These are phyloP conservation scores for Blastocystis sp. DNA, from an alignment of 352 stramenopile genomes.

Conservation along the genomic window DNA sequence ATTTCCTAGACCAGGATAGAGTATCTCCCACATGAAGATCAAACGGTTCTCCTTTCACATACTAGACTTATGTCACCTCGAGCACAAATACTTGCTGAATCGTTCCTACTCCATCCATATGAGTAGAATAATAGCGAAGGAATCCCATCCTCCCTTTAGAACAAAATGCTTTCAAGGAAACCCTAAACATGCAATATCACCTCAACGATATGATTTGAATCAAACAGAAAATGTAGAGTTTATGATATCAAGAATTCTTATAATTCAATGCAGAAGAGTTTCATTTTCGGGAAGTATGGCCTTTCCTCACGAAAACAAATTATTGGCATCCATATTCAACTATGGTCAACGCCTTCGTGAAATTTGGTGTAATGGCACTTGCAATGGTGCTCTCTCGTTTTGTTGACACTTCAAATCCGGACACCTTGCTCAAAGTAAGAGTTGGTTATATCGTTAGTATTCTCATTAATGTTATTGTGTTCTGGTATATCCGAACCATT, in stretches of 20 bases:
- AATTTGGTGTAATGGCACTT: constrained; percentile 4
- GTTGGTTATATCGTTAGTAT: constrained; percentile 42
- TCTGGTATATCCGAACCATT: constrained; percentile 36
- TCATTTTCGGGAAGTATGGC: neutral
- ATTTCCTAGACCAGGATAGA: neutral
- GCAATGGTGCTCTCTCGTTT: constrained; percentile 53
- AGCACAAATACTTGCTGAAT: constrained; percentile 3
- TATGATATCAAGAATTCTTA: too few relatives aligned
- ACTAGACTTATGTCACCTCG: neutral
- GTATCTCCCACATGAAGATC: neutral
- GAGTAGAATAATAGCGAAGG: neutral
- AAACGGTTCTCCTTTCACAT: neutral
- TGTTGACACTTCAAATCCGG: constrained; percentile 55
- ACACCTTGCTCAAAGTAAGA: constrained; percentile 11
- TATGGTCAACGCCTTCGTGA: neutral
- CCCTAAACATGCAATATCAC: too few relatives aligned
- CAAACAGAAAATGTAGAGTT: too few relatives aligned
- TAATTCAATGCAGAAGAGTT: neutral
- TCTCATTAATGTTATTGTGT: neutral
- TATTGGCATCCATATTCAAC: neutral
- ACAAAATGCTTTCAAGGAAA: too few relatives aligned
- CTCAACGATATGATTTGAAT: too few relatives aligned
- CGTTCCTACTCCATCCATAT: neutral
- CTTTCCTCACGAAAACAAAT: neutral
- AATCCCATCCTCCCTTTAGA: too few relatives aligned